Percentiles rank a stretch among this genome's conserved stretches.
Conservation (phyloP, 768 basidiomycete genomes). For the Cystobasidium onofrii region DNA sequence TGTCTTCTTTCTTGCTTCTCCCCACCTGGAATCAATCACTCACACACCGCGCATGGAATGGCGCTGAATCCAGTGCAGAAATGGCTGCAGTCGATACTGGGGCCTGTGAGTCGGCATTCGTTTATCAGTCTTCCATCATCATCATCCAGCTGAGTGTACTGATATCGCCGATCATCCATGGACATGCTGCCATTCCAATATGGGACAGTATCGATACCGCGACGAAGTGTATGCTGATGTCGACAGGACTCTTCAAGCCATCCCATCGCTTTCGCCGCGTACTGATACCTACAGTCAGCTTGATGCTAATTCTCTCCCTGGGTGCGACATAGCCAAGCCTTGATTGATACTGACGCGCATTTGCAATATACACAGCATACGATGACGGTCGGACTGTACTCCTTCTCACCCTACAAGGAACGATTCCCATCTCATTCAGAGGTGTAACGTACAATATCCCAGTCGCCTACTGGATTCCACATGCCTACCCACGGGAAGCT, state of each 20-base stretch:
- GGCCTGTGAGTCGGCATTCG: conserved; percentile 7
- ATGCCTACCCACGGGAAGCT: conserved; percentile 70
- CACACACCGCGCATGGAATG: not conserved
- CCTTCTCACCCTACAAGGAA: conserved; percentile 79
- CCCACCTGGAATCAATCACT: no score
- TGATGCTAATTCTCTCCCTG: conserved; percentile 14
- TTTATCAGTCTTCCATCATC: no score
- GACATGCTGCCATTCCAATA: no score
- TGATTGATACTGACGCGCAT: conserved; percentile 25
- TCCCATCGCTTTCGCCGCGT: conserved; percentile 61
- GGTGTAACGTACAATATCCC: conserved; percentile 83
- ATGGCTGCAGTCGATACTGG: conserved; percentile 26
- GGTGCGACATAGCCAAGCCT: conserved; percentile 34
- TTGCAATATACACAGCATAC: conserved; percentile 30
- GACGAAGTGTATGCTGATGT: conserved; percentile 61
- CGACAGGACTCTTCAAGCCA: conserved; percentile 54
- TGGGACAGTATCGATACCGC: conserved; percentile 51
- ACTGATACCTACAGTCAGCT: conserved; percentile 67
- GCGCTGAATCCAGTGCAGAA: conserved; percentile 22
- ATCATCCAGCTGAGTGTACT: no score
- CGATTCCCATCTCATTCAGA: conserved; percentile 76
- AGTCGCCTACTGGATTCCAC: conserved; percentile 74
- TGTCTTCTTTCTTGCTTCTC: no score
- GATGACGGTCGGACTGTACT: conserved; percentile 91
- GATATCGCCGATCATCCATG: not conserved